These are phyloP conservation scores for Phyllosticta citrichinensis DNA, from an alignment of 2,329 filamentous ascomycete genomes.

Conservation along the genomic window DNA sequence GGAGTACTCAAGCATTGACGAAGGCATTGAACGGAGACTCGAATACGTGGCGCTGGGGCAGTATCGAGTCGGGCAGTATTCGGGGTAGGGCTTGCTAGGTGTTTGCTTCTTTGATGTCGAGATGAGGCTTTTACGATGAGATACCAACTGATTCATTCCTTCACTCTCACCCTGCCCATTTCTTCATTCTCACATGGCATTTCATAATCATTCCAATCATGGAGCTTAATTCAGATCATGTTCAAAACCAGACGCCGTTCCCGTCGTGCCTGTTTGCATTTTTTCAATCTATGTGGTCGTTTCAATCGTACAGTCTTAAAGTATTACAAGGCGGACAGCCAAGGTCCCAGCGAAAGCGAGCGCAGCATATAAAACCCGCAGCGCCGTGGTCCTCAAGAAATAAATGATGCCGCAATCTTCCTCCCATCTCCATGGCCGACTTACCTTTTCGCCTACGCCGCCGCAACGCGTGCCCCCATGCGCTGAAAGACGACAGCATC, in stretches of 20 bases:
- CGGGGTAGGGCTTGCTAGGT: not conserved
- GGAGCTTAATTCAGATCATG: too few species aligned
- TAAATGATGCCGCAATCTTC: not conserved
- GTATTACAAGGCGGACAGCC: not conserved
- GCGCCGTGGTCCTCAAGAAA: not conserved
- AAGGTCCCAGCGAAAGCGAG: not conserved
- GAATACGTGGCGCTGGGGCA: not conserved
- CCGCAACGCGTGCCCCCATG: constrained; percentile 24
- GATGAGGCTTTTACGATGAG: not conserved
- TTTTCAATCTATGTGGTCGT: not conserved
- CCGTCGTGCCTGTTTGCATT: not conserved
- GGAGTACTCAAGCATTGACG: too few species aligned
- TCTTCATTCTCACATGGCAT: too few species aligned
- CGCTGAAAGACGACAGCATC: constrained; percentile 19
- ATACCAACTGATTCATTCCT: not conserved
- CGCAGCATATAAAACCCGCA: not conserved
- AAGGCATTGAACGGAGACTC: not conserved
- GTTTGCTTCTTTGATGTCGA: not conserved
- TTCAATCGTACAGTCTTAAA: not conserved
- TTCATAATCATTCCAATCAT: too few species aligned
- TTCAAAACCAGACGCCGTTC: not conserved
- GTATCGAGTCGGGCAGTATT: not conserved
- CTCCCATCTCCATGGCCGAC: not conserved
- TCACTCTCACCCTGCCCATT: not conserved
- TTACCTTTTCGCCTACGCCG: not conserved